Base-by-base conservation (phyloP, 2,329 filamentous ascomycete species). In the Fusarium torreyae region DNA sequence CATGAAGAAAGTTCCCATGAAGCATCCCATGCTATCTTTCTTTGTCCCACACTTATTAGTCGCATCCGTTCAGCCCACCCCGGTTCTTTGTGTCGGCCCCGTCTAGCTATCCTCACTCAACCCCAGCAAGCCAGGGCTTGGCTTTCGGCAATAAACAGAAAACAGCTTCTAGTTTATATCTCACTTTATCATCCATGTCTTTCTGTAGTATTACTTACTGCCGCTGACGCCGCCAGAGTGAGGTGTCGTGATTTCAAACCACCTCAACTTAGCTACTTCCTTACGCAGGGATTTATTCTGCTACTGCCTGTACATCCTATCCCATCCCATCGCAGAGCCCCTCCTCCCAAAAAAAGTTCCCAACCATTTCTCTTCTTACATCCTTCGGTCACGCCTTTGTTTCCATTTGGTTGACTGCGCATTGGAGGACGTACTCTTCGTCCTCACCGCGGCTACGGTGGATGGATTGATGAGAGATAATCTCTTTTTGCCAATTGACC, bases 311-410 rank as follows among this genome's bases (percentile, higher is more conserved):
- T 66, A 59, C 51, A 56, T 39, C 39, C 24, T 42, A 38, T 54
- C 22, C 22, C 22, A 24, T 52, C 55, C 50, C 62, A 42, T 63
- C 48, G 54, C 67, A 70, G 68, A 51, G 63, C 68, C 63, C 67
- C 68, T 68, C 63, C 42, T 66, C 62, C 46, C 45, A 40, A 57
- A 67, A 67, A 63, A 67, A 50, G 44, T 33, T 56, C 67, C 66
- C 66, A 66, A 66, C 67, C 68, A 65, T 57, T 57, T 57, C 63
- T 70, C 63, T 69, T 62, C 50, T 39, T 45, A 64, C 63, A 63
- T 63, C 58, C 52, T 64, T 64, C 66, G 55, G 57, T 59, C 66
- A 59, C 66, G 52, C 55, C 51, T 58, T 57, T 55, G 42, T 71
- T 46, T 52, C 48, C 26, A 39, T 44, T 56, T 63, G 50, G 68